Evolutionary conservation across 306 rosid genomes (phyloP).

Genomic region (Cicer arietinum): DNA sequence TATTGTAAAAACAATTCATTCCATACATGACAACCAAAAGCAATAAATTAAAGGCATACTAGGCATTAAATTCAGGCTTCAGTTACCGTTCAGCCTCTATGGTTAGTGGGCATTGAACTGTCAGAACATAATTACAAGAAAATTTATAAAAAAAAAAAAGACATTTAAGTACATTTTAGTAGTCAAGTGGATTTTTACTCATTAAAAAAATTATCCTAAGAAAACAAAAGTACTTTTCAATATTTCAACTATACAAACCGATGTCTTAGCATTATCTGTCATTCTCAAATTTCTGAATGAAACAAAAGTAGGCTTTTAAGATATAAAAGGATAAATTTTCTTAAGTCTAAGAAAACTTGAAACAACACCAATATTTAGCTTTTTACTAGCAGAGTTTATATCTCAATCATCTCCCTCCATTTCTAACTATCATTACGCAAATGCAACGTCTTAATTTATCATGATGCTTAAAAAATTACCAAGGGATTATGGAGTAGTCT

Average conservation of each 20-base stretch:
- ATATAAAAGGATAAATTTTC: constrained; percentile 22
- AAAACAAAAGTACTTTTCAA: background rate
- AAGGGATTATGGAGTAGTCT: background rate
- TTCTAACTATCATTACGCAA: background rate
- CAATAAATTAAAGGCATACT: constrained; percentile 27
- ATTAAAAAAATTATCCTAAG: constrained; percentile 6
- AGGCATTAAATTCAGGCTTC: constrained; percentile 26
- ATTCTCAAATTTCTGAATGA: constrained; percentile 27
- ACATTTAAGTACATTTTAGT: background rate
- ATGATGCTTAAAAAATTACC: background rate
- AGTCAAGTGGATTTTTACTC: constrained; percentile 2
- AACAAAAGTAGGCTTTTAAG: constrained; percentile 29
- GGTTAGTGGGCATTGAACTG: constrained; percentile 22
- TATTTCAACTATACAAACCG: constrained; percentile 21
- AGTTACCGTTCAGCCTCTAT: constrained; percentile 15
- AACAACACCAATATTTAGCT: background rate
- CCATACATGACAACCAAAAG: constrained; percentile 10
- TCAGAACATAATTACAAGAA: background rate
- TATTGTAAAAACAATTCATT: background rate
- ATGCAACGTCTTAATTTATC: constrained; percentile 7
- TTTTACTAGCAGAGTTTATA: background rate
- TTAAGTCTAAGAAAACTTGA: background rate
- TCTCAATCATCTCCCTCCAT: constrained; percentile 4
- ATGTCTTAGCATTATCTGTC: constrained; percentile 1
- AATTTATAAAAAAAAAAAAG: background rate